Base-by-base conservation (phyloP, 176 grass and related monocot species). In the Bonia amplexicaulis region DNA sequence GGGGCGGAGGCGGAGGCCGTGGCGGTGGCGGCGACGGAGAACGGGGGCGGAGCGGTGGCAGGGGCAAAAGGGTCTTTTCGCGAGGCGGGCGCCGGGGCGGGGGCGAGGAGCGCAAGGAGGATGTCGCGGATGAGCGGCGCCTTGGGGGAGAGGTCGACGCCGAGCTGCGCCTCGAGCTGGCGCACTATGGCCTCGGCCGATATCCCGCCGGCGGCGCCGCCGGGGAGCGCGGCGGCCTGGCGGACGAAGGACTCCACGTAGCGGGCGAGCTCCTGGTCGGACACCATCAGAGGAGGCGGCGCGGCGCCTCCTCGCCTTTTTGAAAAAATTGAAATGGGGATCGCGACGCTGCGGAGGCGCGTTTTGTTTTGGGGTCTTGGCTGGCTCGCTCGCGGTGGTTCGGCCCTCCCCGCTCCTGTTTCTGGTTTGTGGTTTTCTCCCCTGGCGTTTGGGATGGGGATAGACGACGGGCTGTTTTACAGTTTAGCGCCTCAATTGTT, bases 71-170 rank as follows among this genome's bases (percentile, higher is more conserved):
- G 71, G 73, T 93, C 91, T 9, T 87, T 85, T 4, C 73, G 68
- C 69, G 74, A 26, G 6, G 69, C 26, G 63, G 80, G 68, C 2
- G n/a, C 20, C 45, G 80, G 81, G 6, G n/a, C 10, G 62, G 92
- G 87, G 17, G 71, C 64, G 51, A 94, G 90, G 29, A 95, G 86
- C 67, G 94, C 83, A 48, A 90, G 47, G 86, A 98, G 92, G 83
- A 95, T 82, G 91, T 90, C 88, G 83, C 91, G 89, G 44, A 94
- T 92, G 86, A 98, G 92, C 55, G 77, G 73, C 65, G 90, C 88
- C 91, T 90, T 95, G 78, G 92, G 85, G 58, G 90, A 81, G 87
- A 98, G 91, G 84, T 98, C 96, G 77, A 98, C 61, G 76, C 93
- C 91, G 81, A 96, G 89, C 47, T 89, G 85, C 68, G 85, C 83